Conservation (phyloP, 371 early-diverging fungal genomes). For the Mortierella polycephala region DNA sequence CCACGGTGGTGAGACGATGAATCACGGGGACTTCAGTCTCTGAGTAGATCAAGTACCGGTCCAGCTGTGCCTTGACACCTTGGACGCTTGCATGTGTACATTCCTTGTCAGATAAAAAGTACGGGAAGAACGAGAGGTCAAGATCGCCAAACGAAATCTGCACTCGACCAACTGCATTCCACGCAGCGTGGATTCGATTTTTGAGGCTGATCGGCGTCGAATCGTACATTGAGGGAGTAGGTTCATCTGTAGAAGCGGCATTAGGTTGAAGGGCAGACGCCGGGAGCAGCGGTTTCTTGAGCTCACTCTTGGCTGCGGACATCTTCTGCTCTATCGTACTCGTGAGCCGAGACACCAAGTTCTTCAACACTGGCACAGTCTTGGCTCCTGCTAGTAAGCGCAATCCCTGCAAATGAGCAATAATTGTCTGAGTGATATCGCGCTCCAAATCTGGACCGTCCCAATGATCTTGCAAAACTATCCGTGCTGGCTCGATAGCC, state of each 20-base stretch:
- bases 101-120: slow-evolving; percentile 48
- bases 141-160: slow-evolving; percentile 36
- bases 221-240: background rate
- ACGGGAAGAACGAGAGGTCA: slow-evolving; percentile 50
- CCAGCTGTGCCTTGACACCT: slow-evolving; percentile 27
- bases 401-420: slow-evolving; percentile 36
- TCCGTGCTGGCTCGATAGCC: slow-evolving; percentile 32
- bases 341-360: slow-evolving; percentile 20
- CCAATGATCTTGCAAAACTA: slow-evolving; percentile 52
- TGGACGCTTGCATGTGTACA: slow-evolving; percentile 52
- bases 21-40: slow-evolving; percentile 17
- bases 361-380: slow-evolving; percentile 49
- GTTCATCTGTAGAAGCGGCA: background rate
- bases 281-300: slow-evolving; percentile 31
- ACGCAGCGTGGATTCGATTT: slow-evolving; percentile 13
- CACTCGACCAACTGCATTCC: slow-evolving; percentile 42
- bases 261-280: slow-evolving; percentile 24
- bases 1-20: slow-evolving; percentile 33
- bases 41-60: slow-evolving; percentile 30
- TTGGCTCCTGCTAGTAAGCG: slow-evolving; percentile 49
- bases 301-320: slow-evolving; percentile 35
- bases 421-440: slow-evolving; percentile 34
- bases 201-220: background rate
- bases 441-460: slow-evolving; percentile 39
- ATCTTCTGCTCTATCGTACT: slow-evolving; percentile 36